Base-by-base conservation (phyloP, 2,329 filamentous ascomycete genomes). In the Fonsecaea erecta region DNA sequence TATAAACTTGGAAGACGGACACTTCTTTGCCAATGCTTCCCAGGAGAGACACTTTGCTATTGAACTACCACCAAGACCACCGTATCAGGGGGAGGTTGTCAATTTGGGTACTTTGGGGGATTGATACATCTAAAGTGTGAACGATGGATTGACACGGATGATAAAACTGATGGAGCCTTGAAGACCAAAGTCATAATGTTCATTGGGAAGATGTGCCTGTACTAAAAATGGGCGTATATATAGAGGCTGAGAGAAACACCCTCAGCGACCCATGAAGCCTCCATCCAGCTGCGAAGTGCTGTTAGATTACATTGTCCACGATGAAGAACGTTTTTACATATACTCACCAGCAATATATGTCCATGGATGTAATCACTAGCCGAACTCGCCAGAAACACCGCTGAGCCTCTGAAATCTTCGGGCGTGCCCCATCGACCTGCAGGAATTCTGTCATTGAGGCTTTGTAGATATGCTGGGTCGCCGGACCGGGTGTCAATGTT, bases 401-500 rank as follows among this genome's bases (percentile, higher is more conserved):
- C 81, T 11, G 82, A 79, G 74, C 83, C 80, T 32, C 81, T 81
- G 26, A 84, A 77, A 71, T 84, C 82, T 57, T 79, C 80, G 1
- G 80, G 90, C 11, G 76, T 83, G 0, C 92, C 93, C 92, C 93
- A 96, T 71, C 92, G 81, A 0, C 90, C 92, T 0, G 91, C 91
- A 0, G 93, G 93, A 72, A 97, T 97, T 62, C 92, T 82, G 34
- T 86, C 87, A 21, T 18, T 43, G 16, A 43, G 16, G n/a, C 16
- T 18, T 5, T 43, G 16, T 3, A 43, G 73, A 90, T 84, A 71
- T 97, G 97, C 73, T 88, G 89, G 68, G 83, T 86, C 66, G 90
- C 84, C 40, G 92, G 81, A 77, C 97, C 88, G 56, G 88, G 85
- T 51, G 96, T 86, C 73, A 97, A 78, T 2, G 92, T 97, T 97